Evolutionary conservation across 345 rosid species (phyloP), one percentile per base, ranked within the genome.

Genomic region (Murraya paniculata): DNA sequence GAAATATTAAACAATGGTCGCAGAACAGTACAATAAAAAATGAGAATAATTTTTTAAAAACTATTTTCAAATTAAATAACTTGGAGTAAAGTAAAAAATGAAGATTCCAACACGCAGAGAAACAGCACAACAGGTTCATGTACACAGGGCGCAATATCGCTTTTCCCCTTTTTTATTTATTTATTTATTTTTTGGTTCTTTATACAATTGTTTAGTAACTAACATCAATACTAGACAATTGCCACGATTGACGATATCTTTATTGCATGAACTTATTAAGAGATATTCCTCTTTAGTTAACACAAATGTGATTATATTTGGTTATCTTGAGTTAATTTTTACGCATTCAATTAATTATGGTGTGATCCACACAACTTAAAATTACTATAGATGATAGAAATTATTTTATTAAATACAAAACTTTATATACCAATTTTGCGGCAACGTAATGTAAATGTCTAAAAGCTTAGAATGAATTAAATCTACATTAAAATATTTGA

Each of bases 121-220:
- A 14, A 16, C 66, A 73, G 7, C 77, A 62, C 69, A 41, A 27
- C 21, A 61, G 68, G 77, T 74, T 74, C 77, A 74, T 61, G 77
- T 27, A 74, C 68, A 74, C 59, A 61, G 55, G 67, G 10, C 25
- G 57, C 16, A 39, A 39, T 39, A 39, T 6, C 18, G 56, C 77
- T 38, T 73, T 58, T 8, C 21, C 25, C 33, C 10, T 19, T 72
- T 33, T 16, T 28, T 16, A 16, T 45, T 45, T 41, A 0, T 41
- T 41, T 38, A 2, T 31, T 38, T 38, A 9, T 41, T 41, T 41
- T 9, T 9, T 45, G 0, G 21, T 27, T 56, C 22, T 8, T 21
- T 73, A 38, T 73, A 4, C 9, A 60, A 24, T 14, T 11, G 25
- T 58, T 59, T 56, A 11, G 31, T 73, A 19, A 60, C 31, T 73